A percentile compares a stretch with the other conserved stretches of the same genome.
Conservation (phyloP, 2,329 filamentous ascomycete species). For the Calcarisporium arbuscula region DNA sequence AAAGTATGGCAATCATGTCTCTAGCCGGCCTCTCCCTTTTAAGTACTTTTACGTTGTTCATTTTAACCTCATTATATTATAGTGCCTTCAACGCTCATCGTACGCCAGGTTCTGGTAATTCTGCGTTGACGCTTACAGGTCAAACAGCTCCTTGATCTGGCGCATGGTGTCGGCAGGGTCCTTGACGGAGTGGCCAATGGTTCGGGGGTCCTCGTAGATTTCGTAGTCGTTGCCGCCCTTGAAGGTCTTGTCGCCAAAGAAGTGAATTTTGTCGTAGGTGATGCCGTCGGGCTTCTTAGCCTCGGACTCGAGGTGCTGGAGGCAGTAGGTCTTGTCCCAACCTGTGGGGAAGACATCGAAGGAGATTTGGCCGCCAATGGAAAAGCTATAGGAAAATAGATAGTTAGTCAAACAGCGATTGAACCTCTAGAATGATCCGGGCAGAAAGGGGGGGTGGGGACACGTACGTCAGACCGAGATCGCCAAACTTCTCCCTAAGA, state of each 20-base stretch:
- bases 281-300: conserved; percentile 63
- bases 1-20: too few relatives aligned
- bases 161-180: conserved; percentile 76
- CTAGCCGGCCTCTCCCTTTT: too few relatives aligned
- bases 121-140: conserved; percentile 39
- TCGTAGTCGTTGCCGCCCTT: conserved; percentile 93
- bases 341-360: conserved; percentile 96
- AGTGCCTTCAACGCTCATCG: too few relatives aligned
- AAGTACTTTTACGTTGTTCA: too few relatives aligned
- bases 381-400: conserved; percentile 53
- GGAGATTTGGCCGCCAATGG: conserved; percentile 94
- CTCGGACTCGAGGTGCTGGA: conserved; percentile 79
- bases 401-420: not conserved
- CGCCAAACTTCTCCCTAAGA: conserved; percentile 73
- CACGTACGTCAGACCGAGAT: conserved; percentile 76
- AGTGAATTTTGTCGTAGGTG: conserved; percentile 83
- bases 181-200: conserved; percentile 77
- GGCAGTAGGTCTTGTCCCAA: conserved; percentile 99
- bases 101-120: too few relatives aligned
- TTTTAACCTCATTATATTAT: too few relatives aligned
- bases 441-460: conserved; percentile 2
- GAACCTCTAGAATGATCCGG: not conserved
- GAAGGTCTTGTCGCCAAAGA: conserved; percentile 95
- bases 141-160: conserved; percentile 76
- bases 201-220: conserved; percentile 78